Percentiles rank a stretch among this genome's conserved stretches.
Conservation (phyloP, 495 filamentous ascomycete species). For the Penicillium egyptiacum region DNA sequence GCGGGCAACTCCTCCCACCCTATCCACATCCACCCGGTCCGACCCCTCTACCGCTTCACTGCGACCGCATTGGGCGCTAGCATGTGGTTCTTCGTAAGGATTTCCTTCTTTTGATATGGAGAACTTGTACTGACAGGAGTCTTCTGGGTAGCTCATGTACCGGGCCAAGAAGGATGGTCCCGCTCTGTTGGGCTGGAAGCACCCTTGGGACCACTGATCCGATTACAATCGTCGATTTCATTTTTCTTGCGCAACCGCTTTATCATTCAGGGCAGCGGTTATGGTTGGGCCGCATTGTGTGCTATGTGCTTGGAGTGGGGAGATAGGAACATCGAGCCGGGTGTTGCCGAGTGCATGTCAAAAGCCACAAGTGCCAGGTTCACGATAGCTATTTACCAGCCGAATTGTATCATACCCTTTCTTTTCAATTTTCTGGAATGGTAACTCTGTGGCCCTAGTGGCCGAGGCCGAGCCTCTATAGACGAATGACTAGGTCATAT, state of each 20-base stretch:
- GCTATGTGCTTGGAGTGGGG: neutral
- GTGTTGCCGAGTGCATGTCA: neutral
- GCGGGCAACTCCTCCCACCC: constrained; percentile 60
- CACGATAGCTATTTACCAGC: constrained; percentile 13
- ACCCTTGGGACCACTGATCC: constrained; percentile 95
- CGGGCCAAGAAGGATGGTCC: constrained; percentile 91
- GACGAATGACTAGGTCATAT: neutral
- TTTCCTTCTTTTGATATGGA: neutral
- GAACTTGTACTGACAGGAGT: constrained; percentile 21
- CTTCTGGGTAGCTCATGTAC: constrained; percentile 75
- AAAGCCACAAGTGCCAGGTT: neutral
- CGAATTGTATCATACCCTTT: constrained; percentile 34
- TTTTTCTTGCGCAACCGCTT: constrained; percentile 1
- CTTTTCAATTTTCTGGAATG: constrained; percentile 5
- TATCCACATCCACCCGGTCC: constrained; percentile 68
- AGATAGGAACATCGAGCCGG: neutral
- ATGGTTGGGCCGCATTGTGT: constrained; percentile 5
- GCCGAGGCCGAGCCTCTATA: neutral
- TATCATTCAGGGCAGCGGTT: neutral
- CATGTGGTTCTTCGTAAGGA: constrained; percentile 98
- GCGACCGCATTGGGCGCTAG: constrained; percentile 85
- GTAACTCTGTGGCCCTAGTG: neutral
- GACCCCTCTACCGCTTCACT: constrained; percentile 76
- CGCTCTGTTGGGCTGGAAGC: constrained; percentile 88
- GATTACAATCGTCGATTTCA: constrained; percentile 13